These are phyloP conservation scores for Syncephalastrum racemosum DNA, from an alignment of 371 early-diverging fungal species.

Conservation along the genomic window DNA sequence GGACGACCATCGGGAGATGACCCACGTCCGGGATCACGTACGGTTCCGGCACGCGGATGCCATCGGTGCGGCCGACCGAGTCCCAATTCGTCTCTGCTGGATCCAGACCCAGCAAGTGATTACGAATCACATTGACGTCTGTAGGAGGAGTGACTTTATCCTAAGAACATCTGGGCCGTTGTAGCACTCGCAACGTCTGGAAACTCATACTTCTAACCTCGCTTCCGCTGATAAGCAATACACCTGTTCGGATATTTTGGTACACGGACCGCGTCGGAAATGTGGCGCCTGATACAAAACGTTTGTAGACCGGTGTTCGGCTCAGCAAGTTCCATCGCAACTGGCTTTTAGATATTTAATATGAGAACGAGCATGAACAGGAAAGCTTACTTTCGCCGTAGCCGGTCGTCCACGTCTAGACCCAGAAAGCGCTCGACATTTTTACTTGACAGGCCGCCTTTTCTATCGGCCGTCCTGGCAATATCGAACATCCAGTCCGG, in stretches of 20 bases:
- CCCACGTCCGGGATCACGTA: slow-evolving; percentile 64
- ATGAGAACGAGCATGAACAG: neutral
- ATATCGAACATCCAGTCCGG: slow-evolving; percentile 60
- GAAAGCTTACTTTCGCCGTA: slow-evolving; percentile 38
- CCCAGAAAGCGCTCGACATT: slow-evolving; percentile 65
- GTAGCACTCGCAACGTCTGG: too few species aligned
- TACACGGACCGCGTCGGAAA: slow-evolving; percentile 50
- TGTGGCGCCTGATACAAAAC: slow-evolving; percentile 49
- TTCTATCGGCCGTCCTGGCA: slow-evolving; percentile 58
- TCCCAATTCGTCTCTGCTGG: slow-evolving; percentile 23
- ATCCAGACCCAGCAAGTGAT: slow-evolving; percentile 34
- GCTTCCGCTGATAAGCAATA: slow-evolving; percentile 61
- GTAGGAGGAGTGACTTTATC: slow-evolving; percentile 50
- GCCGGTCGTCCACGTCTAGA: slow-evolving; percentile 31
- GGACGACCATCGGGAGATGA: slow-evolving; percentile 68
- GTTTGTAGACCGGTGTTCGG: slow-evolving; percentile 55
- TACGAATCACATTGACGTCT: slow-evolving; percentile 49
- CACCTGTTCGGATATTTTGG: slow-evolving; percentile 50
- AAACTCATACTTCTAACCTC: slow-evolving; percentile 31
- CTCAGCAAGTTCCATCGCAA: slow-evolving; percentile 64
- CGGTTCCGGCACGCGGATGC: slow-evolving; percentile 46
- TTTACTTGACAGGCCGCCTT: slow-evolving; percentile 59
- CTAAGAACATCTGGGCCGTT: slow-evolving; percentile 10
- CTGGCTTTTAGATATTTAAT: slow-evolving; percentile 39
- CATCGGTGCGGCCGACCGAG: slow-evolving; percentile 16